Base-by-base conservation (phyloP, 805 yeast species). In the Zygotorulaspora florentina region DNA sequence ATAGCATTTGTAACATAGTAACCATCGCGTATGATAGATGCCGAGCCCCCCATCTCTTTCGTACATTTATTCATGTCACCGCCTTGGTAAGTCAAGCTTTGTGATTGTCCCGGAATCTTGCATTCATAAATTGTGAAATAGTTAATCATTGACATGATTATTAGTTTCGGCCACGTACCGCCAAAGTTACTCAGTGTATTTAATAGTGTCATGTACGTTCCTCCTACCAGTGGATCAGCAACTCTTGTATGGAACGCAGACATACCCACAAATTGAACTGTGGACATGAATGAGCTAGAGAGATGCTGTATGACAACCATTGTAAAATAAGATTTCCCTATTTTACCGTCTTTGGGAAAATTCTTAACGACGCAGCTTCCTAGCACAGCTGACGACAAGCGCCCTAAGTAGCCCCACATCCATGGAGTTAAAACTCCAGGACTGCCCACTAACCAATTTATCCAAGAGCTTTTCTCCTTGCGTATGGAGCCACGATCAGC, bases 131-230 rank as follows among this genome's bases (percentile, higher is more conserved):
- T 57, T 0, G 97, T 86, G 55, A 89, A 77, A 54, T 73, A 76
- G 66, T 91, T 97, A 45, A 93, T 91, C 66, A 89, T 73, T 48
- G 74, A 78, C 54, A 89, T 75, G 1, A 91, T 82, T 27, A 93
- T 70, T n/a, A 87, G 70, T 44, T 88, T 75, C 1, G 99, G 99
- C 99, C 99, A 93, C 36, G 95, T 93, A 9, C 99, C 99, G 18
- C 99, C 99, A 47, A 91, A 74, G 63, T 93, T 93, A 35, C 95
- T 81, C 39, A 93, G 72, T 0, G 99, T 93, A 66, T 93, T 93
- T 47, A 93, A 72, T 0, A 96, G 83, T 0, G 99, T 93, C 98
- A 93, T 91, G 65, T 93, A 93, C 0, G 99, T 93, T 1, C 99
- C 99, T 13, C 99, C 99, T 57, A 93, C 87, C 15, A 81, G 68